phyloP scores from a whole-genome alignment of 2,329 filamentous ascomycete genomes.

The Acarospora socialis region DNA sequence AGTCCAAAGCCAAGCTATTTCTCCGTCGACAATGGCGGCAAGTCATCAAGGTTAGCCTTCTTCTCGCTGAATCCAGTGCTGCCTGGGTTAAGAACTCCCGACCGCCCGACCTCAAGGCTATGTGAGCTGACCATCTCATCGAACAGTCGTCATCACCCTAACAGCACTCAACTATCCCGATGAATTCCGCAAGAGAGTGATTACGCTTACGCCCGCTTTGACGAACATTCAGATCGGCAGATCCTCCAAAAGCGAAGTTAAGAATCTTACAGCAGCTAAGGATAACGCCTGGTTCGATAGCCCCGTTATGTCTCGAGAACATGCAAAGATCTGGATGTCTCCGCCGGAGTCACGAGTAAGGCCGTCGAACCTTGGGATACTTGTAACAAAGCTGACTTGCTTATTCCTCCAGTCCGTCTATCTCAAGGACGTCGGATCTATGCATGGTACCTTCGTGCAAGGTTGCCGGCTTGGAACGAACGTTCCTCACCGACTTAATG shows the following conservation, averaged over 20 bases:
- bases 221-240: slow-evolving; percentile 31
- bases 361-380: neutral
- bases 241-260: slow-evolving; percentile 29
- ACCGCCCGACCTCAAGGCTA: too few species aligned
- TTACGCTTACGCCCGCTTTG: too few species aligned
- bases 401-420: slow-evolving; percentile 7
- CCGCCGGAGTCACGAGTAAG: neutral
- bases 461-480: slow-evolving; percentile 4
- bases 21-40: too few species aligned
- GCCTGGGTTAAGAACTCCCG: too few species aligned
- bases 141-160: neutral
- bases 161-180: neutral
- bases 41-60: too few species aligned
- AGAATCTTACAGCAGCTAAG: slow-evolving; percentile 23
- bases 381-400: slow-evolving; percentile 1
- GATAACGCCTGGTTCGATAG: slow-evolving; percentile 56
- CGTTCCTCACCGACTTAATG: slow-evolving; percentile 1
- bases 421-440: slow-evolving; percentile 12
- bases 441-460: slow-evolving; percentile 12
- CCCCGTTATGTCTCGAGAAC: slow-evolving; percentile 55
- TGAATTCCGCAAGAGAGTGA: too few species aligned
- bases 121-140: too few species aligned
- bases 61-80: too few species aligned
- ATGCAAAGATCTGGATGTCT: slow-evolving; percentile 36
- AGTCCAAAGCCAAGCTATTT: too few species aligned